Conservation (phyloP, 2,329 filamentous ascomycete species). For the Penicillium sp. region DNA sequence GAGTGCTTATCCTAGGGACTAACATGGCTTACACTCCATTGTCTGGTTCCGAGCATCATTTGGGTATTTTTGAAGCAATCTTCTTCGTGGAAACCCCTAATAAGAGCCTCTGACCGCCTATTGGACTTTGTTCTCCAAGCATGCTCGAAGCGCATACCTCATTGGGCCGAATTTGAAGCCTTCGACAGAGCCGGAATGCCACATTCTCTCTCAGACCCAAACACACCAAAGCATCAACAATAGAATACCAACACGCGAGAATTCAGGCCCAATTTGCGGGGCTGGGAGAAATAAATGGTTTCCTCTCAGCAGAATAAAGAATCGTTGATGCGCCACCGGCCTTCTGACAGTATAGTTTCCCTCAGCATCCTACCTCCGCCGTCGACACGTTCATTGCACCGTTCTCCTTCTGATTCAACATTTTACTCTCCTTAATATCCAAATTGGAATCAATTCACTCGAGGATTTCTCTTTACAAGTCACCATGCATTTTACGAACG, state of each 20-base stretch:
- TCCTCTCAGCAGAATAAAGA: slow-evolving; percentile 20
- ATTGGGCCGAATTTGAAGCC: background rate
- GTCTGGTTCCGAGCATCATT: too few relatives aligned
- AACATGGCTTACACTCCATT: background rate
- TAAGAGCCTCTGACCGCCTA: background rate
- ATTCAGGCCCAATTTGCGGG: slow-evolving; percentile 11
- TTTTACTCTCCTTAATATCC: slow-evolving; percentile 20
- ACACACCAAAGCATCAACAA: slow-evolving; percentile 13
- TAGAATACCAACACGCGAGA: slow-evolving; percentile 16
- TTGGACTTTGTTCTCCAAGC: background rate
- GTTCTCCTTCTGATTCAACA: slow-evolving; percentile 3
- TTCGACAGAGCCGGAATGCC: slow-evolving; percentile 23
- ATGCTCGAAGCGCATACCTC: background rate
- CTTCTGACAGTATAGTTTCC: background rate
- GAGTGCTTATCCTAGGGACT: too few relatives aligned
- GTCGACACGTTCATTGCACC: slow-evolving; percentile 4
- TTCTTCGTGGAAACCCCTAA: background rate
- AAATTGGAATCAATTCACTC: slow-evolving; percentile 1
- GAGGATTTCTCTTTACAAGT: background rate
- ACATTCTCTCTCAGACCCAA: slow-evolving; percentile 19
- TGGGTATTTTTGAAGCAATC: background rate
- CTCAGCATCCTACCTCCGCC: background rate
- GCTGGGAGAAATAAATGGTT: slow-evolving; percentile 2
- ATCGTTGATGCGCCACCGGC: slow-evolving; percentile 21
- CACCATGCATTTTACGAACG: slow-evolving; percentile 55